Percentiles rank a stretch among this genome's conserved stretches.
Conservation (phyloP, 306 rosid genomes). For the Chamaecrista fasciculata region DNA sequence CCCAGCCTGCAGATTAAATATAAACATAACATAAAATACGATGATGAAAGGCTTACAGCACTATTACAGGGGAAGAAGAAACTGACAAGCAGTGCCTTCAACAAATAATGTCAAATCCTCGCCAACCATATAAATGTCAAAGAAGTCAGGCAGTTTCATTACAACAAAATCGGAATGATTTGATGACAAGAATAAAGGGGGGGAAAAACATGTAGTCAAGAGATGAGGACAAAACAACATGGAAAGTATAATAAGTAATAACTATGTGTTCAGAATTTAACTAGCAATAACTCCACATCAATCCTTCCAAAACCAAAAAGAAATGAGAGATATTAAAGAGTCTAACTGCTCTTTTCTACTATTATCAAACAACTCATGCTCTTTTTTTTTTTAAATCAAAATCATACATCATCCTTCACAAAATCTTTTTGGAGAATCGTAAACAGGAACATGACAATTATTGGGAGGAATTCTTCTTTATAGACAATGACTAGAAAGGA, state of each 20-base stretch:
- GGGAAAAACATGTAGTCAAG: neutral
- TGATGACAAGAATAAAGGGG: conserved; percentile 2
- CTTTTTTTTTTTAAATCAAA: neutral
- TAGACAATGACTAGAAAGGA: neutral
- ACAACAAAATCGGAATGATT: neutral
- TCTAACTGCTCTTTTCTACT: neutral
- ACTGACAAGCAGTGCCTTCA: conserved; percentile 19
- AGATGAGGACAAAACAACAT: conserved; percentile 16
- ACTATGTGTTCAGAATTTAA: neutral
- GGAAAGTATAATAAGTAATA: neutral
- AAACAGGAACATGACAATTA: neutral
- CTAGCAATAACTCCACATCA: neutral
- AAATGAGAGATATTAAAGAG: neutral
- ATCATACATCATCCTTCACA: neutral
- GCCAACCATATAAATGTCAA: conserved; percentile 6
- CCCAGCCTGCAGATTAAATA: conserved; percentile 55
- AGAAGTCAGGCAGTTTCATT: conserved; percentile 12
- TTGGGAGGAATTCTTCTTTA: conserved; percentile 1
- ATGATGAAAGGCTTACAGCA: conserved; percentile 20
- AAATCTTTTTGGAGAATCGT: neutral
- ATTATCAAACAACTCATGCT: neutral
- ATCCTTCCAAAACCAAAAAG: neutral
- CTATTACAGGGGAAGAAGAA: conserved; percentile 2
- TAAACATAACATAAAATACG: conserved; percentile 14
- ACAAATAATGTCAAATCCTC: conserved; percentile 15